A percentile compares a stretch with the other conserved stretches of the same genome.
Conservation (phyloP, 495 filamentous ascomycete genomes). For the Niebla homalea region DNA sequence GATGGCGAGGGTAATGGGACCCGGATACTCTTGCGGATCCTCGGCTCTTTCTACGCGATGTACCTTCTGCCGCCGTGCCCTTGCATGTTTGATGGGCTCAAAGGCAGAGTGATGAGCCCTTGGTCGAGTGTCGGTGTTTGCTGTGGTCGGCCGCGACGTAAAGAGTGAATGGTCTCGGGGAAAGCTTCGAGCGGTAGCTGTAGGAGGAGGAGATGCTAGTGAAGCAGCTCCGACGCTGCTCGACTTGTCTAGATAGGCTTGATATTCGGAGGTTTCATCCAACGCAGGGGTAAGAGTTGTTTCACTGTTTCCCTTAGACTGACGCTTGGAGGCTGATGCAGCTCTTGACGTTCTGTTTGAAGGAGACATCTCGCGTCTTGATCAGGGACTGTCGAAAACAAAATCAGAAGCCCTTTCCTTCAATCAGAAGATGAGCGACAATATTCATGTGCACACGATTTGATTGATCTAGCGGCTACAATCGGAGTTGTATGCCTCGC, state of each 20-base stretch:
- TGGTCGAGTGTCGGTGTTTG: background rate
- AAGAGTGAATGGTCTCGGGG: background rate
- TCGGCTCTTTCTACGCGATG: conserved; percentile 4
- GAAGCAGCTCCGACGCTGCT: conserved; percentile 1
- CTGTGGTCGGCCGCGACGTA: background rate
- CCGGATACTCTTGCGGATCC: conserved; percentile 24
- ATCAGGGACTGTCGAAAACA: no score
- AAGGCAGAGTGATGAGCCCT: background rate
- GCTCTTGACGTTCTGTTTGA: background rate
- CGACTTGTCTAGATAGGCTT: conserved; percentile 8
- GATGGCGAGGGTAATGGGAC: conserved; percentile 23
- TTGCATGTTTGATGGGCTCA: background rate
- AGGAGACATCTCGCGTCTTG: no score
- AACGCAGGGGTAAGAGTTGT: conserved; percentile 6
- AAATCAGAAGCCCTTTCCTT: no score
- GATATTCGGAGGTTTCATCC: conserved; percentile 8
- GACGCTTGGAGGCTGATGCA: background rate
- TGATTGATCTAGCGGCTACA: no score
- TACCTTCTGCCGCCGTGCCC: background rate
- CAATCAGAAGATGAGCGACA: no score
- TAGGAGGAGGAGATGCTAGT: background rate
- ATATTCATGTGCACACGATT: no score
- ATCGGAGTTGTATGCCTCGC: no score
- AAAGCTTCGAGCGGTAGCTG: background rate
- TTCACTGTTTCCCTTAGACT: conserved; percentile 1